Base-by-base conservation (phyloP, 495 filamentous ascomycete species). In the Saxispiralis lemnorum region DNA sequence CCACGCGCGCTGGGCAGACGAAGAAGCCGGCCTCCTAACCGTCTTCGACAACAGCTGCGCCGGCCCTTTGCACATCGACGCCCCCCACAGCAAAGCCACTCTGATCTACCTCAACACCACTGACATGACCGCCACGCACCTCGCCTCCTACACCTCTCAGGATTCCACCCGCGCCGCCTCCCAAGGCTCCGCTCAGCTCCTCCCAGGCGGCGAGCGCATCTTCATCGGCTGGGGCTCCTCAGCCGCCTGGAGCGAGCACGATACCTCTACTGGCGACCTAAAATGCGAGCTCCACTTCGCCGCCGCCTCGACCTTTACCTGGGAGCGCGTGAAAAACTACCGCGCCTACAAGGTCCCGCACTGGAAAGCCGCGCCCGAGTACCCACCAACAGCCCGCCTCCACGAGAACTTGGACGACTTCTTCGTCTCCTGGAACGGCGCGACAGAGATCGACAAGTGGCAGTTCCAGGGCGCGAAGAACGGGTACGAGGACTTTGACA, bases 21-120 rank as follows among this genome's bases (percentile, higher is more conserved):
- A 32, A 11, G 38, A 39, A 21, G 19, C 46, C 6, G 34, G 38
- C 13, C 32, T 45, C 12, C 32, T 59, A n/a, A 53, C 30, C 30
- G 31, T 59, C 28, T 56, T 56, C 41, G 53, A 59, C 48, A 60
- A 59, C 45, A 50, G 51, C 14, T 37, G 21, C 19, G 51, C 48
- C 16, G 42, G 39, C 16, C 39, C 48, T n/a, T 33, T 42, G 9
- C 46, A 53, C 32, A 33, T 44, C 32, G 41, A 54, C 32, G 51
- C 47, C 3, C 44, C 47, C 11, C 43, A 47, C 44, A 54, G 47
- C 35, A 15, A 47, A 33, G 51, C 46, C 21, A 31, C 47, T 10
- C 37, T 42, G 33, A 41, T 58, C 44, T 44, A 47, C 2, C 31
- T 53, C 31, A 35, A 46, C 34, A 39, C 47, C 30, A 46, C 43